These are phyloP conservation scores for Pholiota molesta DNA, from an alignment of 768 basidiomycete genomes.

Conservation along the genomic window DNA sequence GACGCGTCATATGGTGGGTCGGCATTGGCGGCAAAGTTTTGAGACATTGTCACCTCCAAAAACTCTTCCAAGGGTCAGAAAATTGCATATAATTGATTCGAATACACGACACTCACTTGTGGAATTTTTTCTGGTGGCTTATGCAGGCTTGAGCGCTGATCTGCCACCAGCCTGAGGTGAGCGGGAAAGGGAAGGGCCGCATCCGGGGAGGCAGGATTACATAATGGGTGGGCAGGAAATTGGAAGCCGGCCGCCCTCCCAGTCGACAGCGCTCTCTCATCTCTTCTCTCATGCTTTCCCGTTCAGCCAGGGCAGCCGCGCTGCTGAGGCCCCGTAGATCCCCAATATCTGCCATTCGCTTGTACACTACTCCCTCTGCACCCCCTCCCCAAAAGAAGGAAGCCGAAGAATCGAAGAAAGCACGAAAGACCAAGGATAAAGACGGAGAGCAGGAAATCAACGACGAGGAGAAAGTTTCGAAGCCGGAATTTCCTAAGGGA, in stretches of 20 bases:
- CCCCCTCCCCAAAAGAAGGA: constrained; percentile 26
- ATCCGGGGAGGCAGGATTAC: constrained; percentile 25
- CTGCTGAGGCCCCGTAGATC: constrained; percentile 45
- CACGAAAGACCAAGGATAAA: constrained; percentile 20
- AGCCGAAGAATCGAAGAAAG: constrained; percentile 13
- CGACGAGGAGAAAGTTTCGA: constrained; percentile 38
- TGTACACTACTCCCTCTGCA: constrained; percentile 50
- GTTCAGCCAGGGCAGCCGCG: constrained; percentile 57
- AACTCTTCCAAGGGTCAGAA: too few relatives aligned
- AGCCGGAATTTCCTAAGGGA: constrained; percentile 59
- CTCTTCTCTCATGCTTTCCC: constrained; percentile 57
- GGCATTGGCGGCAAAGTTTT: too few relatives aligned
- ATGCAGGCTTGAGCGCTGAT: not conserved
- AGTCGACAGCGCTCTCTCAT: constrained; percentile 17
- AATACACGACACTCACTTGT: too few relatives aligned
- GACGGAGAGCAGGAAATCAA: constrained; percentile 27
- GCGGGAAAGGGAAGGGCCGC: constrained; percentile 18
- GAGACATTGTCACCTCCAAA: too few relatives aligned
- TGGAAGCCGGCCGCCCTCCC: not conserved
- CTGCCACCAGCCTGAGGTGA: too few relatives aligned
- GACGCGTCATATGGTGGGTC: too few relatives aligned
- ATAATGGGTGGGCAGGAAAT: constrained; percentile 4
- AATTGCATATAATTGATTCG: too few relatives aligned
- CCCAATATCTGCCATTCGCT: constrained; percentile 39
- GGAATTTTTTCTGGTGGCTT: too few relatives aligned